Evolutionary conservation across 805 yeast genomes (phyloP).

Genomic region (Kuraishia hungarica): DNA sequence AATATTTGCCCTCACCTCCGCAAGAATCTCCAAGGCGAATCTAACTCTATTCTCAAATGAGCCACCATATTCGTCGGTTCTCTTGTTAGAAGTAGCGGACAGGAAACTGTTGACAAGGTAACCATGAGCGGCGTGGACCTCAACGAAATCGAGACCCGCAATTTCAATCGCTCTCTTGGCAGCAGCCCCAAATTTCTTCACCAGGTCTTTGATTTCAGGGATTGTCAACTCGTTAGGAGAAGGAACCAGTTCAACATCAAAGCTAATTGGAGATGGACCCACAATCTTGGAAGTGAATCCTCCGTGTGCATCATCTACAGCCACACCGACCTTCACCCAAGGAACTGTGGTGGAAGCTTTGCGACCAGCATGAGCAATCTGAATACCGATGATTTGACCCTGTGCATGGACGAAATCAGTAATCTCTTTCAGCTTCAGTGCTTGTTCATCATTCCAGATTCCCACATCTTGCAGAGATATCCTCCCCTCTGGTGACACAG

Average conservation of each 20-base stretch:
- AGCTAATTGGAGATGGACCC: constrained; percentile 36
- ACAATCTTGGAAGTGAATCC: constrained; percentile 36
- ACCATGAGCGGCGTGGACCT: constrained; percentile 61
- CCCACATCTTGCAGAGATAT: constrained; percentile 27
- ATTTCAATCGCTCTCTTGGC: constrained; percentile 39
- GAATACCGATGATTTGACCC: constrained; percentile 39
- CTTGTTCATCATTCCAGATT: constrained; percentile 42
- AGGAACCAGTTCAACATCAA: constrained; percentile 9
- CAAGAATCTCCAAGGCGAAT: constrained; percentile 37
- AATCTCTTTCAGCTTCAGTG: constrained; percentile 26
- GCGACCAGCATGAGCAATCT: constrained; percentile 49
- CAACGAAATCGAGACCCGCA: constrained; percentile 57
- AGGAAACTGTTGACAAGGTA: constrained; percentile 42
- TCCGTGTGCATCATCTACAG: constrained; percentile 22
- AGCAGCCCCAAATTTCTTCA: constrained; percentile 32
- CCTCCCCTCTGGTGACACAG: constrained; percentile 12
- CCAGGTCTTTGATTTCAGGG: constrained; percentile 31
- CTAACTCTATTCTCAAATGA: constrained; percentile 48
- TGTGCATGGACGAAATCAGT: constrained; percentile 39
- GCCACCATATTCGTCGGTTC: constrained; percentile 62
- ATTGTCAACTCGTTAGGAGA: constrained; percentile 34
- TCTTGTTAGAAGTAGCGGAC: constrained; percentile 34
- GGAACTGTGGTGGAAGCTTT: constrained; percentile 24
- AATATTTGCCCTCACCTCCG: constrained; percentile 29
- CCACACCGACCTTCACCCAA: constrained; percentile 21